Percentiles rank a stretch among this genome's conserved stretches.
These are phyloP conservation scores for Termitomyces sp. DNA, from an alignment of 768 basidiomycete species.

Conservation along the genomic window DNA sequence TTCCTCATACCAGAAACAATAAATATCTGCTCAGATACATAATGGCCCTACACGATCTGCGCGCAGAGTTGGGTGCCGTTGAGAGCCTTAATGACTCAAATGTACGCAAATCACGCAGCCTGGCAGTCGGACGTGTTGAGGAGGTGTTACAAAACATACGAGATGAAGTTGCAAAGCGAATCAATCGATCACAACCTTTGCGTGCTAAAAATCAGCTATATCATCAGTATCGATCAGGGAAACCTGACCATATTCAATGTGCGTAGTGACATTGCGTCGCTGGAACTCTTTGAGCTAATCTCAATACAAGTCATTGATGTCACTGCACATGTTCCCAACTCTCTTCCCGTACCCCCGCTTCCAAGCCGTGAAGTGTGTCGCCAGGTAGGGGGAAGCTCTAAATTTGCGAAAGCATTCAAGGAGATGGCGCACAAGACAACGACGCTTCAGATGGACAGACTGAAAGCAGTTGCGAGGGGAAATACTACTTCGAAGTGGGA, in stretches of 20 bases:
- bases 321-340: neutral
- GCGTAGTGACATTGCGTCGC: neutral
- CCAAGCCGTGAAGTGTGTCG: constrained; percentile 2
- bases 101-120: constrained; percentile 2
- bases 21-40: neutral
- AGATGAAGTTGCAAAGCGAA: neutral
- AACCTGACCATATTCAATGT: neutral
- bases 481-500: neutral
- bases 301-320: neutral
- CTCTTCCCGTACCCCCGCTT: constrained; percentile 4
- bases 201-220: neutral
- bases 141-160: neutral
- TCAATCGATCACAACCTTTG: neutral
- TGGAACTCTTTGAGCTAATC: neutral
- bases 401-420: constrained; percentile 1
- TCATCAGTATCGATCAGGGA: neutral
- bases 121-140: neutral
- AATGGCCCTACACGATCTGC: neutral
- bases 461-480: constrained; percentile 3
- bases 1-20: constrained; percentile 3
- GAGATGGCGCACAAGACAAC: neutral
- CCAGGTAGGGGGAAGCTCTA: neutral
- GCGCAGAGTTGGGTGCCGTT: neutral
- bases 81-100: neutral
- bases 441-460: neutral